Conservation (phyloP, 352 stramenopile genomes). For the Pythium coloratum region DNA sequence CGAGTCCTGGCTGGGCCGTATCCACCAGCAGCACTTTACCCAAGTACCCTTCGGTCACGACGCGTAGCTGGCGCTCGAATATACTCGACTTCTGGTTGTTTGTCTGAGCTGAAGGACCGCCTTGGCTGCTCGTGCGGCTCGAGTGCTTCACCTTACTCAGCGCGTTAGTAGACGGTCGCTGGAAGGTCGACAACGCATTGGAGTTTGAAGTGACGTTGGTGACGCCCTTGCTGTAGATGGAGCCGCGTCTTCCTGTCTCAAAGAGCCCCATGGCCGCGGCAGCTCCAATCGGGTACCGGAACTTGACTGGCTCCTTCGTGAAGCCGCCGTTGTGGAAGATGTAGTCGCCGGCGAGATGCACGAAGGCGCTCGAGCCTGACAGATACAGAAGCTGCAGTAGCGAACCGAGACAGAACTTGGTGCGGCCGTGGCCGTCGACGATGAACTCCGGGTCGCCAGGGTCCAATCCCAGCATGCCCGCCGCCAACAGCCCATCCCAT, state of each 20-base stretch:
- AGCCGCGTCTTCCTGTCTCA: conserved; percentile 9
- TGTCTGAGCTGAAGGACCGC: neutral
- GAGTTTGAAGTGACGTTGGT: neutral
- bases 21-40: conserved; percentile 44
- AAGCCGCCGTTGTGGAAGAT: conserved; percentile 48
- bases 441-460: conserved; percentile 31
- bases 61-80: conserved; percentile 36
- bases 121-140: neutral
- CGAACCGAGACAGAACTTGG: conserved; percentile 40
- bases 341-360: conserved; percentile 50
- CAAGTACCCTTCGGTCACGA: conserved; percentile 37
- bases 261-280: conserved; percentile 38
- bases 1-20: conserved; percentile 27
- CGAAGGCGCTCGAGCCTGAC: conserved; percentile 46
- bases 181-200: neutral
- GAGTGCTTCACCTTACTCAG: neutral
- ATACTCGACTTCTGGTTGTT: conserved; percentile 34
- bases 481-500: conserved; percentile 42
- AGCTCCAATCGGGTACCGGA: conserved; percentile 35
- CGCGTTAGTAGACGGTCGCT: neutral
- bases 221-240: conserved; percentile 5
- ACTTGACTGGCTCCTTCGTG: conserved; percentile 29
- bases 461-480: conserved; percentile 48
- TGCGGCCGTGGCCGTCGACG: conserved; percentile 26
- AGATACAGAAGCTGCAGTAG: conserved; percentile 52